These are phyloP conservation scores for Agapanthus africanus DNA, from an alignment of 106 monocot genomes.

Conservation along the genomic window DNA sequence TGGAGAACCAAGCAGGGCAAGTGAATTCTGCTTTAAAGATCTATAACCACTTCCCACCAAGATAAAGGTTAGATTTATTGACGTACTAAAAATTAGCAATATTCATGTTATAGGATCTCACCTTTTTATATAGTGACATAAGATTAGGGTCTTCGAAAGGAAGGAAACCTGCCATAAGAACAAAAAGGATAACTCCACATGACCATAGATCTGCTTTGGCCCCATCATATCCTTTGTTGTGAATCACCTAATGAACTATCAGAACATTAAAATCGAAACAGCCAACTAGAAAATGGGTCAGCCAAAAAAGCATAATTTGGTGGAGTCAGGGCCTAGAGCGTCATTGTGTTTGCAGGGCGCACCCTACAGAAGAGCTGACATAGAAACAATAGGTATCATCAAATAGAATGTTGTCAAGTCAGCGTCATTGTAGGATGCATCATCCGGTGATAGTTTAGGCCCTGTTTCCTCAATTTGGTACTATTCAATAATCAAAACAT, in stretches of 20 bases:
- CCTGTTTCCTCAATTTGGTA: too few relatives aligned
- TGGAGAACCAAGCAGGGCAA: conserved; percentile 85
- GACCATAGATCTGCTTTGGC: conserved; percentile 97
- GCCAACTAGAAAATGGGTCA: too few relatives aligned
- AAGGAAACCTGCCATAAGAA: conserved; percentile 83
- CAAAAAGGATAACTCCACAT: conserved; percentile 89
- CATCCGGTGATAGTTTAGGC: too few relatives aligned
- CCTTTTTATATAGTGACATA: conserved; percentile 70
- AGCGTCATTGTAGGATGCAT: too few relatives aligned
- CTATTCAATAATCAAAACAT: not conserved
- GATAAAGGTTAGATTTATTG: not conserved
- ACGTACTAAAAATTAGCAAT: too few relatives aligned
- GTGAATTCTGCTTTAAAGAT: conserved; percentile 82
- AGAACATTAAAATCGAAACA: too few relatives aligned
- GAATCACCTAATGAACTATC: conserved; percentile 61
- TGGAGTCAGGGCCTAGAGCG: too few relatives aligned
- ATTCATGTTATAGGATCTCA: conserved; percentile 11
- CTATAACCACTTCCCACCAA: conserved; percentile 42
- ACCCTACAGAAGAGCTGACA: too few relatives aligned
- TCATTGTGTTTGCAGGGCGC: too few relatives aligned
- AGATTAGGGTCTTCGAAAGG: conserved; percentile 88
- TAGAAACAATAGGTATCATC: not conserved
- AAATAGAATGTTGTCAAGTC: too few relatives aligned
- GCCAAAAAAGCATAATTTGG: too few relatives aligned
- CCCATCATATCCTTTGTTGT: conserved; percentile 94